These are phyloP conservation scores for Paraconiothyrium brasiliense DNA, from an alignment of 2,329 filamentous ascomycete species.

Conservation along the genomic window DNA sequence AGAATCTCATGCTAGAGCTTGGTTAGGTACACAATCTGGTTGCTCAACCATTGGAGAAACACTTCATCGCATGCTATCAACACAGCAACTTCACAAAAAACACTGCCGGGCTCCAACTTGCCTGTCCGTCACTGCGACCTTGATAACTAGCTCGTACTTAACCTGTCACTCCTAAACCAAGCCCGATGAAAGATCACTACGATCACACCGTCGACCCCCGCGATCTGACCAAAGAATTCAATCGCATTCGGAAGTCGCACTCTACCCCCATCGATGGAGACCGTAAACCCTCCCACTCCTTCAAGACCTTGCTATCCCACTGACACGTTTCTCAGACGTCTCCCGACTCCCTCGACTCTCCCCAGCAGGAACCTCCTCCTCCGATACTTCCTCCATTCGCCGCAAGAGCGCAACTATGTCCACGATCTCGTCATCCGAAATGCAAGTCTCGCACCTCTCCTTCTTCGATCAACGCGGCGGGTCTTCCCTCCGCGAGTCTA, in stretches of 20 bases:
- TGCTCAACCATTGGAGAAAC: background rate
- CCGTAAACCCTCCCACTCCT: conserved; percentile 15
- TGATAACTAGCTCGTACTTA: background rate
- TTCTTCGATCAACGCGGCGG: conserved; percentile 19
- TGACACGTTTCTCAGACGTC: conserved; percentile 16
- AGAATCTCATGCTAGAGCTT: background rate
- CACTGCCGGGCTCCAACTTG: background rate
- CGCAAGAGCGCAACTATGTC: conserved; percentile 41
- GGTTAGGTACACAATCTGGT: background rate
- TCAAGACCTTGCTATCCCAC: background rate
- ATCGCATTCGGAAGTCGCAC: conserved; percentile 22
- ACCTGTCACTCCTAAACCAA: conserved; percentile 1
- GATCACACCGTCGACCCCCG: conserved; percentile 32
- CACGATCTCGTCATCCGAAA: conserved; percentile 20
- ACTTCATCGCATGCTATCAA: background rate
- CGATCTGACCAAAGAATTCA: conserved; percentile 37
- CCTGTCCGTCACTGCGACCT: conserved; percentile 3
- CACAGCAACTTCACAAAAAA: background rate
- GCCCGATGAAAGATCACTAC: conserved; percentile 44
- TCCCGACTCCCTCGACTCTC: conserved; percentile 28
- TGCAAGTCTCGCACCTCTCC: background rate
- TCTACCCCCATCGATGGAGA: conserved; percentile 24
- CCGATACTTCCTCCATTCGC: conserved; percentile 32
- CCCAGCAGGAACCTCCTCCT: conserved; percentile 42
- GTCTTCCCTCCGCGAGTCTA: conserved; percentile 22